Percentiles rank a stretch among this genome's conserved stretches.
These are phyloP conservation scores for Acer saccharum DNA, from an alignment of 345 rosid genomes.

Conservation along the genomic window DNA sequence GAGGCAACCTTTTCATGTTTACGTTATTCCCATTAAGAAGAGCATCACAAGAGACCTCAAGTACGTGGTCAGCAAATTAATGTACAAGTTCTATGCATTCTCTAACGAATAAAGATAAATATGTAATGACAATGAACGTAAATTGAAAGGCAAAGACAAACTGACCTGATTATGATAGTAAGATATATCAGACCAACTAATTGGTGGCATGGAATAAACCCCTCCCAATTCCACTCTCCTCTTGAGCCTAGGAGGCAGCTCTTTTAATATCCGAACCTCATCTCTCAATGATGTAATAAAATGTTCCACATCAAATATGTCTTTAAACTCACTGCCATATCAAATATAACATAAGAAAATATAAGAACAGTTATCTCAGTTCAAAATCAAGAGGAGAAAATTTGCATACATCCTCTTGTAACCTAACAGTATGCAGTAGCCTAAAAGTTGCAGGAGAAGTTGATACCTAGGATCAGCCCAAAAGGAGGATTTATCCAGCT, in stretches of 20 bases:
- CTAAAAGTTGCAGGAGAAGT: constrained; percentile 1
- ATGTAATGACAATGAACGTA: not conserved
- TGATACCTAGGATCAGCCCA: constrained; percentile 91
- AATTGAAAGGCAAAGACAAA: not conserved
- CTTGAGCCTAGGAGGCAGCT: constrained; percentile 81
- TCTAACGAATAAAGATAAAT: not conserved
- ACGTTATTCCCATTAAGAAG: not conserved
- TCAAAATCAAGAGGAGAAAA: not conserved
- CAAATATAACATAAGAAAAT: constrained; percentile 3
- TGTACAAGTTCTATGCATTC: not conserved
- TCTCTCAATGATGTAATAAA: constrained; percentile 78
- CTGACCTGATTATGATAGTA: constrained; percentile 71
- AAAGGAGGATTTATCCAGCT: constrained; percentile 81
- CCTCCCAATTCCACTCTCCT: constrained; percentile 57
- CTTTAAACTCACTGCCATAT: constrained; percentile 72
- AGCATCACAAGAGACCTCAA: not conserved
- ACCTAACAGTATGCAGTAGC: not conserved
- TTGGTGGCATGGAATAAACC: constrained; percentile 72
- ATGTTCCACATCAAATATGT: constrained; percentile 85
- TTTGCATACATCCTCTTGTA: not conserved
- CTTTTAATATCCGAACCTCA: constrained; percentile 81
- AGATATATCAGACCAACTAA: constrained; percentile 89
- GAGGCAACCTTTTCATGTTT: not conserved
- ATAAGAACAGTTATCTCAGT: not conserved
- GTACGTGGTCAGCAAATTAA: not conserved